Conservation (phyloP, 306 rosid species). For the Casuarina cunninghamiana region DNA sequence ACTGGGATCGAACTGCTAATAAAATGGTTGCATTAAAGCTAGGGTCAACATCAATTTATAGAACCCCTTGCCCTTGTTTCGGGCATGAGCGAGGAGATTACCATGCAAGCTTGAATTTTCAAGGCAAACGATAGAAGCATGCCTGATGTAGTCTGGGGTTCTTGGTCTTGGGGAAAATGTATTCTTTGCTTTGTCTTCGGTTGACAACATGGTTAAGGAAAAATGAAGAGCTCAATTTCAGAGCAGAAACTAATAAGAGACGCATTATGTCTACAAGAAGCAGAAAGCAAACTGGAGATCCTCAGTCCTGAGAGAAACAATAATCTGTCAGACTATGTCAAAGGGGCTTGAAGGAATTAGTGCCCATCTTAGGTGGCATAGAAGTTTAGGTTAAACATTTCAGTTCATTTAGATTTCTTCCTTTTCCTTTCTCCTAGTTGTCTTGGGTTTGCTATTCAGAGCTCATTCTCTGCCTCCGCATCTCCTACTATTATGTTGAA, state of each 20-base stretch:
- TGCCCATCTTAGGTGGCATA: constrained; percentile 6
- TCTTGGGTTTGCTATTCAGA: background rate
- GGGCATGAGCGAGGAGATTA: constrained; percentile 2
- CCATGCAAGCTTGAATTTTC: constrained; percentile 16
- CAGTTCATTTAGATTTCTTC: background rate
- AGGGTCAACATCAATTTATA: constrained; percentile 28
- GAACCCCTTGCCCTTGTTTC: background rate
- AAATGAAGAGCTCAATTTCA: background rate
- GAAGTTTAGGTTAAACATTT: background rate
- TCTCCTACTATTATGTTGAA: background rate
- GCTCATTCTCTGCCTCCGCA: background rate
- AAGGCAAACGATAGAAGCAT: background rate
- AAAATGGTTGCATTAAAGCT: constrained; percentile 19
- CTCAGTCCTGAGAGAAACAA: background rate
- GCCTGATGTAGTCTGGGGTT: constrained; percentile 3
- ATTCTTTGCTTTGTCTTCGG: background rate
- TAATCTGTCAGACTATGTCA: background rate
- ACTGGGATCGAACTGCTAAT: background rate
- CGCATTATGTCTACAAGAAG: background rate
- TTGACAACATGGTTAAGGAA: background rate
- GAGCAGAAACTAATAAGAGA: constrained; percentile 1
- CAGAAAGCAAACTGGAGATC: constrained; percentile 3
- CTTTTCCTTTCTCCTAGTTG: background rate
- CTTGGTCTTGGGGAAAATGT: background rate
- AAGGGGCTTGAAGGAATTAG: background rate